These are phyloP conservation scores for Bidens hawaiensis DNA, from an alignment of 140 eudicot genomes.

Conservation along the genomic window DNA sequence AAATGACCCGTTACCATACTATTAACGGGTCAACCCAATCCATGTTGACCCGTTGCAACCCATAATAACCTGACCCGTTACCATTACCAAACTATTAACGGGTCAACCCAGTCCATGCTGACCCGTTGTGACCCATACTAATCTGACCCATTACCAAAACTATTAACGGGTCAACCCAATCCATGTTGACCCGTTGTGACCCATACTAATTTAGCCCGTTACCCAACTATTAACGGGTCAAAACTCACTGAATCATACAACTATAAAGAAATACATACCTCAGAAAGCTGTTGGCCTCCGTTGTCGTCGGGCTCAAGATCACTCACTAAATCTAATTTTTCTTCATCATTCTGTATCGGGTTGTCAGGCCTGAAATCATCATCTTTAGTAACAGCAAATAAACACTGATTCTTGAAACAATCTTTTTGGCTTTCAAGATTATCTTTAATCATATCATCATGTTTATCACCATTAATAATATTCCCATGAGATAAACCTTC, in stretches of 20 bases:
- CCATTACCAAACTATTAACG: background rate
- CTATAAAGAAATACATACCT: constrained; percentile 41
- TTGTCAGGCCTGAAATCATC: constrained; percentile 9
- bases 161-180: background rate
- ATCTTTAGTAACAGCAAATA: no score
- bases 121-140: background rate
- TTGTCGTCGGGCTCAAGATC: constrained; percentile 9
- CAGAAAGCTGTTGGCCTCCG: constrained; percentile 19
- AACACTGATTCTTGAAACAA: background rate
- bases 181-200: background rate
- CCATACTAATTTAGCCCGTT: background rate
- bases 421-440: constrained; percentile 25
- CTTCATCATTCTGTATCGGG: constrained; percentile 27
- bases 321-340: background rate
- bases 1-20: background rate
- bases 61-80: no score
- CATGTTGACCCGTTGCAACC: no score
- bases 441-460: constrained; percentile 9
- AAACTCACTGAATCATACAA: background rate
- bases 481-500: constrained; percentile 44
- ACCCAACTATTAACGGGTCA: background rate
- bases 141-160: background rate
- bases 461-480: constrained; percentile 27
- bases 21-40: background rate
- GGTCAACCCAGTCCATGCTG: background rate